Base-by-base conservation (phyloP, 768 basidiomycete genomes). In the Lactarius akahatsu region DNA sequence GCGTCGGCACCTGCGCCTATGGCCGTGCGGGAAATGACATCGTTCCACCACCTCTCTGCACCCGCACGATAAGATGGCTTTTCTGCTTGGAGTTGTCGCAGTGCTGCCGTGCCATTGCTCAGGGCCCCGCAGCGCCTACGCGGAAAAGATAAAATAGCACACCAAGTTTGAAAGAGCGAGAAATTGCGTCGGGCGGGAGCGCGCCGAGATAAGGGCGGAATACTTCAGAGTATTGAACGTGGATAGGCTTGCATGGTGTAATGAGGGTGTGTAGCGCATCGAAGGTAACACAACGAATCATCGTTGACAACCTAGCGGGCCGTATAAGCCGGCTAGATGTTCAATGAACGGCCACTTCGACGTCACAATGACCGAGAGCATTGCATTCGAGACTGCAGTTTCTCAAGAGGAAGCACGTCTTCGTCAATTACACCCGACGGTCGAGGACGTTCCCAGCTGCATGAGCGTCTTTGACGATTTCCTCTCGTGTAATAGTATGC, bases 381-480 rank as follows among this genome's bases (percentile, higher is more conserved):
- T 56, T 32, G 81, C 86, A 71, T 84, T 85, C 76, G 78, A 85
- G 69, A 83, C 79, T 11, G 80, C 80, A 1, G 81, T 90, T 54
- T 80, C 80, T 72, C 85, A 94, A 74, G 92, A 94, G 75, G 85
- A 85, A 64, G 83, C 78, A 13, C 85, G 87, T 69, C 81, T 94
- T 40, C 81, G 81, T 54, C 78, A 77, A 58, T 77, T 90, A 18
- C 86, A 94, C 73, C 93, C 92, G 8, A 89, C 87, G 0, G 76
- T 85, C 18, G 88, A 87, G 6, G 94, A 96, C 66, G 84, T 93
- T 41, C 95, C 95, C 26, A 81, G 86, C 69, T 97, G 95, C 76
- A 83, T 92, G 77, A 85, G 79, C 59, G 79, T 92, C 15, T 84
- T 94, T 62, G 89, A 92, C 73, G 82, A 83, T 28, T 91, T 88